phyloP scores from a whole-genome alignment of 495 filamentous ascomycete species.

The Aspergillus olivimuriae region DNA sequence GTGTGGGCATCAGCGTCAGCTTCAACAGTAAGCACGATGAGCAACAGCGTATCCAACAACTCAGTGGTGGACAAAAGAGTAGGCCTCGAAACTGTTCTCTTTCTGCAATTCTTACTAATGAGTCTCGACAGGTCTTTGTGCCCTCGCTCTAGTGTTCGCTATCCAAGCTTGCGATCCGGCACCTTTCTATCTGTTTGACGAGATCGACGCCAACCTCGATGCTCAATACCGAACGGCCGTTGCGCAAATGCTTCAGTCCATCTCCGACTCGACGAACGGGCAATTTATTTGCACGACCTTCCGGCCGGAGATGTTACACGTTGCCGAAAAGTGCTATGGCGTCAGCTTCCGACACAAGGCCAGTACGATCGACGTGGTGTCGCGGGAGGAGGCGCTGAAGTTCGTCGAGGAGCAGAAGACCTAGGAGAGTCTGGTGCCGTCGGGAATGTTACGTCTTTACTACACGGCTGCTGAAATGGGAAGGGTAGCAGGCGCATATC shows the following conservation, averaged over 20 bases:
- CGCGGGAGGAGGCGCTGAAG: conserved; percentile 76
- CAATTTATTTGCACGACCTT: conserved; percentile 95
- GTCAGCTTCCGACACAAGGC: conserved; percentile 93
- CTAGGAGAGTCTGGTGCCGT: conserved; percentile 12
- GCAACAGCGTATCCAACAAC: conserved; percentile 94
- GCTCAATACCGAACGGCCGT: conserved; percentile 95
- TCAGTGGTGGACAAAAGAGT: conserved; percentile 98
- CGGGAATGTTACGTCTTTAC: conserved; percentile 8
- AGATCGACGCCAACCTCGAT: conserved; percentile 98
- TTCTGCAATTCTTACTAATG: conserved; percentile 16
- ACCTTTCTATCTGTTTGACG: conserved; percentile 98
- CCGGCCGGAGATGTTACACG: conserved; percentile 89
- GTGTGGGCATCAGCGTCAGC: conserved; percentile 95
- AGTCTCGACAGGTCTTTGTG: conserved; percentile 66
- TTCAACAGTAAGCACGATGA: conserved; percentile 99
- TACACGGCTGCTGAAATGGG: conserved; percentile 12
- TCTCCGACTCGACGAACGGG: conserved; percentile 51
- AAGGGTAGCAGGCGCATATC: conserved; percentile 17
- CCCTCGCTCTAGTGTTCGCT: conserved; percentile 94
- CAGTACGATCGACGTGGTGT: conserved; percentile 83
- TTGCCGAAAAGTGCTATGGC: conserved; percentile 97
- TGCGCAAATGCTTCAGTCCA: conserved; percentile 75
- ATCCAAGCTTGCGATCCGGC: conserved; percentile 97
- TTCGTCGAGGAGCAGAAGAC: conserved; percentile 82
- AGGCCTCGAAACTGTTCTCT: conserved; percentile 24